Evolutionary conservation across 768 basidiomycete genomes (phyloP).

Genomic region (Neoboletus magnificus): DNA sequence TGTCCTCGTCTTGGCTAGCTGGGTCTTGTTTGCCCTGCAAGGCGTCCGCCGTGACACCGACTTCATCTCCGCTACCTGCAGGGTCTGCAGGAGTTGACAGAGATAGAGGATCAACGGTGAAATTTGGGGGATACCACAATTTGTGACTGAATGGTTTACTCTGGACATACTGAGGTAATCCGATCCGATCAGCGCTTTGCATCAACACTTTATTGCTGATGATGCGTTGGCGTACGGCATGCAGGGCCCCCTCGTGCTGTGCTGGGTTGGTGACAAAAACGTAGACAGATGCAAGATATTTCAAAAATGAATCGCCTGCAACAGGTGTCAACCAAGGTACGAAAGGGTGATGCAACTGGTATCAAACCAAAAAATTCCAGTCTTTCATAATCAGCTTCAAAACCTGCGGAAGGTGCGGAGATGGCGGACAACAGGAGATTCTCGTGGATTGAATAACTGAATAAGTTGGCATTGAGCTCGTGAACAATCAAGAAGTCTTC

Average conservation of each 20-base stretch:
- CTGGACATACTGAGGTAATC: conserved; percentile 72
- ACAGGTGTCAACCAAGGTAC: conserved; percentile 22
- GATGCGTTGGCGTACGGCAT: conserved; percentile 60
- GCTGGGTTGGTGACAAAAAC: conserved; percentile 68
- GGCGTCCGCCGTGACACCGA: conserved; percentile 7
- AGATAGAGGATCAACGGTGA: conserved; percentile 28
- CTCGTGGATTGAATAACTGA: conserved; percentile 61
- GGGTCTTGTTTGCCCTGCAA: conserved; percentile 10
- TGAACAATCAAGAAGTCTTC: conserved; percentile 74
- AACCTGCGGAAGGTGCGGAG: conserved; percentile 64
- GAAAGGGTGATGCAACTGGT: conserved; percentile 6
- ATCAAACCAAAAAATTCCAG: conserved; percentile 73
- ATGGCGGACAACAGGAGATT: conserved; percentile 61
- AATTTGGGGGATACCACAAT: conserved; percentile 59
- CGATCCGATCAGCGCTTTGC: conserved; percentile 49
- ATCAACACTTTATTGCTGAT: conserved; percentile 73
- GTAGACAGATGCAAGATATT: conserved; percentile 72
- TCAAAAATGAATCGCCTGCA: conserved; percentile 76
- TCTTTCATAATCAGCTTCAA: conserved; percentile 79
- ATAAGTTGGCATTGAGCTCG: conserved; percentile 70
- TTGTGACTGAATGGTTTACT: conserved; percentile 66
- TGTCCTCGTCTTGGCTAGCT: conserved; percentile 12
- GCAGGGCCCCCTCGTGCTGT: conserved; percentile 64
- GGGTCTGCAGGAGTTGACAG: conserved; percentile 14
- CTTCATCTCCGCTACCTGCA: conserved; percentile 33